Evolutionary conservation across 2,329 filamentous ascomycete genomes (phyloP), one percentile per base, ranked within the genome.

Genomic region (Ceratocystis variospora): DNA sequence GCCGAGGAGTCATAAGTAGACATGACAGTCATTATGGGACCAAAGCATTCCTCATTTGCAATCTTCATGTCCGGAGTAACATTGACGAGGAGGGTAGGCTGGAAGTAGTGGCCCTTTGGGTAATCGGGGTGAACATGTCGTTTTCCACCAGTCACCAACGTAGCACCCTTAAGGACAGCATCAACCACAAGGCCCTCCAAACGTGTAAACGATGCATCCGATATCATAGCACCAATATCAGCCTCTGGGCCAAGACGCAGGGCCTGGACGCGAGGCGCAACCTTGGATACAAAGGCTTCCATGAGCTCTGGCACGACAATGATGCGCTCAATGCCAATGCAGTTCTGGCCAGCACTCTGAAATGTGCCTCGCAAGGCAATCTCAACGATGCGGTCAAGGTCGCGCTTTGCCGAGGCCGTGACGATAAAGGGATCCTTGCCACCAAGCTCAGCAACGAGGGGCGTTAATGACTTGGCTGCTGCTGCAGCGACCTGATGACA

Each of bases 281-380:
- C 83, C 68, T 85, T 80, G 4, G 79, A 75, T 64, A 96, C 77
- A 25, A 99, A 82, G 66, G 79, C 79, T 69, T 88, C 80, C 77
- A 97, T 96, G 63, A 89, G 81, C n/a, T 78, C 79, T 1, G 90
- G 87, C 17, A 89, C 82, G 28, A 88, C 90, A 71, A 97, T 87
- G 72, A 97, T 87, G 66, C 94, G 88, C 78, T 99, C 94, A 70
- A 96, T 93, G 66, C 94, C 94, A 73, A 99, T 93, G 76, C 94
- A 99, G 77, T 99, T 99, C 76, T 99, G 94, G 0, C 94, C 94
- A 17, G 91, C 87, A 63, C 91, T 91, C 76, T 99, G 94, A 77
- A 97, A 99, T 8, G 90, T 90, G 64, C 93, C 94, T 64, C 94
- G 86, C 77, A 99, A 87, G 69, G 97, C 83, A 69, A 95, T 88